Evolutionary conservation across 192 early-diverging fungal species (phyloP), one percentile per base, ranked within the genome.

Genomic region (Entomortierella parvispora): DNA sequence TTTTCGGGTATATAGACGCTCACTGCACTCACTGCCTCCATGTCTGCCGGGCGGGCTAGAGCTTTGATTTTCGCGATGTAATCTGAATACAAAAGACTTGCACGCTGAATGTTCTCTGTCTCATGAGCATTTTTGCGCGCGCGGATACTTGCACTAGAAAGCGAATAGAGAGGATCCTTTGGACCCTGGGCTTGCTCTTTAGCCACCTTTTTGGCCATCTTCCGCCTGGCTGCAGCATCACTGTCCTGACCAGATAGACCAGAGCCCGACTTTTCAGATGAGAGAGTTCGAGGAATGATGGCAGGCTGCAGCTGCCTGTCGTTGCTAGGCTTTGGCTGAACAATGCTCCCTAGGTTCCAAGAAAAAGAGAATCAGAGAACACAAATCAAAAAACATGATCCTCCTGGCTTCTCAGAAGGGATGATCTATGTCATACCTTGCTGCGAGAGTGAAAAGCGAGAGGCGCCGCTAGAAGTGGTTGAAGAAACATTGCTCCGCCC

Each of bases 41-140:
- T 58, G 6, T 20, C 37, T 18, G 25, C 20, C 4, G 70, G 28
- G 0, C 26, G 12, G 0, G 55, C 32, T 23, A 72, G 17, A 4
- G 33, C 49, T 55, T 77, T 77, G 42, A 68, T 77, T 43, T 68
- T 77, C 40, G 50, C 66, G 25, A 77, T 53, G 32, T 46, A 77
- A 28, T 77, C 65, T 4, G 60, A 37, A 47, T 77, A 77, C 3
- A 77, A 40, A 44, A 48, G 53, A 17, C 74, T 77, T 25, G 74
- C 74, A 3, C 65, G 59, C 17, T 77, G 74, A 33, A 77, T 77
- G 32, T 77, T 77, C 17, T 68, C 74, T 54, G 57, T 77, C 14
- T 77, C 74, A 4, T 68, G 61, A 17, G 74, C 74, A 46, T 77
- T 77, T 50, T 68, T 77, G 25, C 74, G 74, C 1, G 74, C 74